Evolutionary conservation across 2,329 filamentous ascomycete genomes (phyloP), one percentile per base, ranked within the genome.

Genomic region (Cylindrodendrum hubeiense): DNA sequence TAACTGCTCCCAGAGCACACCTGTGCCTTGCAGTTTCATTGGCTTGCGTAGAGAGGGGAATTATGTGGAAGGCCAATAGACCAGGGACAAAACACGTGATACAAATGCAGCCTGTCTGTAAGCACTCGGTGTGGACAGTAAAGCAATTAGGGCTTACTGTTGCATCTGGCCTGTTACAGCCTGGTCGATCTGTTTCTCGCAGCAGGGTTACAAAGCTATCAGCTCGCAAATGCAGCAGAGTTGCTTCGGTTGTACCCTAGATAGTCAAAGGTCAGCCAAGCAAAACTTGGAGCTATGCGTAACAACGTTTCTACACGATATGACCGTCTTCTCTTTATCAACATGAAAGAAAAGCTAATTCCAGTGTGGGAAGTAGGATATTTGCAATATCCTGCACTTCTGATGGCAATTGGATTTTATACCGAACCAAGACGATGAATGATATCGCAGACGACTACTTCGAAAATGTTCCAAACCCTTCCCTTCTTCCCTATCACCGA

Each of bases 161-260:
- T n/a, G n/a, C n/a, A n/a, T n/a, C n/a, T n/a, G n/a, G n/a, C n/a
- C n/a, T n/a, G n/a, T n/a, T n/a, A n/a, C n/a, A n/a, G n/a, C n/a
- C n/a, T n/a, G n/a, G n/a, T n/a, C n/a, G n/a, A n/a, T n/a, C n/a
- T n/a, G 41, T 80, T 72, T 61, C 78, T 84, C 7, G 79, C 79
- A 0, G 72, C 79, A 0, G 82, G 82, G 0, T 67, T 84, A 5
- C 81, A 84, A 52, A 82, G 82, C 0, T 83, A 83, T 66, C 76
- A 84, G 67, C 73, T 84, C 10, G 82, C 82, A 28, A 84, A 84
- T 51, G 81, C 78, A 0, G 82, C 77, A 0, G 82, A 84, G 67
- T 72, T 84, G 4, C 71, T 84, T 57, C 74, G 79, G 0, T 59
- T 43, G 24, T 78, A 82, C 49, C 30, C 46, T 6, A 76, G 74